These are phyloP conservation scores for Fusarium sulawesiense DNA, from an alignment of 2,329 filamentous ascomycete genomes.

Conservation along the genomic window DNA sequence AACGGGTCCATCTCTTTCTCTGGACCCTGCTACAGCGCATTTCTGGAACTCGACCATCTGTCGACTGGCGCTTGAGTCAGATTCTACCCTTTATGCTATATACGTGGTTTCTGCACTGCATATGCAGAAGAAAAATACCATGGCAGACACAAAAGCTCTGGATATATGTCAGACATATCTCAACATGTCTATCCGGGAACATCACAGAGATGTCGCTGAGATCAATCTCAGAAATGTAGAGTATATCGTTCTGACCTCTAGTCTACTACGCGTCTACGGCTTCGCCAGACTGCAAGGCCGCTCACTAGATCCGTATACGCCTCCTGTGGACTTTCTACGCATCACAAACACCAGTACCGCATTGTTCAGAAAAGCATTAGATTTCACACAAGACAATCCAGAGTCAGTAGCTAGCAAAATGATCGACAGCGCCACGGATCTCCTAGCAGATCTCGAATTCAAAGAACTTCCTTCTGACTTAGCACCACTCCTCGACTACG, in stretches of 20 bases:
- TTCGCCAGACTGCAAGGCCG: neutral
- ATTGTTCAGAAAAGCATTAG: neutral
- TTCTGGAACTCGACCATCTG: conserved; percentile 2
- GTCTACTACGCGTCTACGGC: conserved; percentile 2
- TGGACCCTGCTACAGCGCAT: neutral
- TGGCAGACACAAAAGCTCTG: neutral
- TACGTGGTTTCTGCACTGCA: conserved; percentile 5
- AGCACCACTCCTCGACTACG: neutral
- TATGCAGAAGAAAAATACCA: neutral
- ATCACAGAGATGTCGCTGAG: neutral
- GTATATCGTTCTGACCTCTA: neutral
- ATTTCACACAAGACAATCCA: neutral
- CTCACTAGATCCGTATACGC: neutral
- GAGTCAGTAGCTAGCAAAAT: conserved; percentile 1
- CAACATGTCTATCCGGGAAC: conserved; percentile 8
- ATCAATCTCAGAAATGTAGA: neutral
- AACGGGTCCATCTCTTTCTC: neutral
- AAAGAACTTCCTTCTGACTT: neutral
- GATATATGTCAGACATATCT: neutral
- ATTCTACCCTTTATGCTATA: conserved; percentile 2
- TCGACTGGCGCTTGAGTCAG: conserved; percentile 1
- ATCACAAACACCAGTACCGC: neutral
- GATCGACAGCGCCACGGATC: neutral
- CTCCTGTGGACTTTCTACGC: conserved; percentile 2
- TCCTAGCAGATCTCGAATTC: neutral